These are phyloP conservation scores for Theileria sp. DNA, from an alignment of 169 alveolate species.

Conservation along the genomic window DNA sequence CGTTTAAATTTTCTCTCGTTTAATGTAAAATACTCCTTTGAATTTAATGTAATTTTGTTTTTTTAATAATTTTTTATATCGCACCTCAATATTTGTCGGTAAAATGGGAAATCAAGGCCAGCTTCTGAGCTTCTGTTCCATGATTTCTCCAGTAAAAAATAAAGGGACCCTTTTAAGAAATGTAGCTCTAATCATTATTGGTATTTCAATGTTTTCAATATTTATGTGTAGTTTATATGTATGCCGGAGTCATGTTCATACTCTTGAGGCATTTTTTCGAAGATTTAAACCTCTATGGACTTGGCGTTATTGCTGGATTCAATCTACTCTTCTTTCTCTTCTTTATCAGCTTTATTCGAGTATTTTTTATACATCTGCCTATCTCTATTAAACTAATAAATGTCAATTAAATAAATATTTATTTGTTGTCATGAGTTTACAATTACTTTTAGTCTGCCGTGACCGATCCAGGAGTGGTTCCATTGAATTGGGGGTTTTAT, in stretches of 20 bases:
- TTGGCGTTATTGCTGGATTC: conserved; percentile 21
- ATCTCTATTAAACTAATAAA: not conserved
- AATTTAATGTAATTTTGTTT: not conserved
- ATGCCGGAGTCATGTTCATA: conserved; percentile 61
- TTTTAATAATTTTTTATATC: not conserved
- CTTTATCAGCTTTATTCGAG: conserved; percentile 63
- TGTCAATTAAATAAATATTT: not conserved
- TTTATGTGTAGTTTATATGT: conserved; percentile 55
- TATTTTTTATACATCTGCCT: not conserved
- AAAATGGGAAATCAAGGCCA: conserved; percentile 15
- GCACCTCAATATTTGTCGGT: conserved; percentile 12
- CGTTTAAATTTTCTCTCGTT: not conserved
- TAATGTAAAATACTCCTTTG: not conserved
- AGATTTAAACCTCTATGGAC: conserved; percentile 42
- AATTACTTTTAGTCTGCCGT: conserved; percentile 71
- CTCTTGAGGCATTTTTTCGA: conserved; percentile 44
- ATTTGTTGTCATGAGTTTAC: not conserved
- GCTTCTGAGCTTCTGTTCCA: not conserved
- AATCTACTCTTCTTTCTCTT: conserved; percentile 45
- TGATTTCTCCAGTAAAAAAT: conserved; percentile 7
- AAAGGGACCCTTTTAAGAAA: conserved; percentile 60
- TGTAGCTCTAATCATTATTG: conserved; percentile 52
- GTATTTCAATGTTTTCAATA: conserved; percentile 1
- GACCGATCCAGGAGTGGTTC: conserved; percentile 96
- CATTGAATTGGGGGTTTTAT: conserved; percentile 94